Percentiles rank a stretch among this genome's conserved stretches.
These are phyloP conservation scores for Puccinia coronata DNA, from an alignment of 1,284 basidiomycete species.

Conservation along the genomic window DNA sequence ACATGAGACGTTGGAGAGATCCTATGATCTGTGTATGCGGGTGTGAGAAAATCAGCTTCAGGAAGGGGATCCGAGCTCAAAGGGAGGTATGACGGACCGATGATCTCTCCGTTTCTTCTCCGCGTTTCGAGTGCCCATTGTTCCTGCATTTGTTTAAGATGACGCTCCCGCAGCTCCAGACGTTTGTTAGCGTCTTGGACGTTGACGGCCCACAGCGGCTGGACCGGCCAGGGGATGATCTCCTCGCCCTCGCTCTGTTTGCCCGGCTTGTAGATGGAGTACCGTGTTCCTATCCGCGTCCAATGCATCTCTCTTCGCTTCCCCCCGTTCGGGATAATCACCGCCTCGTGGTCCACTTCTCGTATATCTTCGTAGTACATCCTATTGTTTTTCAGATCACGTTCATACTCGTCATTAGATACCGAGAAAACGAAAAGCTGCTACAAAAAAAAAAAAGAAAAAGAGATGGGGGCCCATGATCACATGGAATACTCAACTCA, in stretches of 20 bases:
- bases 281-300: conserved; percentile 42
- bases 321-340: conserved; percentile 36
- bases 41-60: not conserved
- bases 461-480: no score
- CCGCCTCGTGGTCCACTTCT: conserved; percentile 45
- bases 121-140: conserved; percentile 38
- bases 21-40: not conserved
- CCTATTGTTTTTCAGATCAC: not conserved
- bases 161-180: conserved; percentile 12
- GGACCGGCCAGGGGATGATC: conserved; percentile 43
- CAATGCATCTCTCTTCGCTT: conserved; percentile 40
- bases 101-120: conserved; percentile 29
- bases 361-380: conserved; percentile 47
- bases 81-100: not conserved
- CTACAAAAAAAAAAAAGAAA: not conserved
- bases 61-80: not conserved
- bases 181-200: conserved; percentile 33
- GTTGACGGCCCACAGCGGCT: conserved; percentile 27
- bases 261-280: conserved; percentile 28
- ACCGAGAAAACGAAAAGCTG: no score
- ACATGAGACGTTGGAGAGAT: conserved; percentile 30
- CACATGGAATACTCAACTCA: conserved; percentile 23
- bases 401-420: not conserved
- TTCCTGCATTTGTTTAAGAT: conserved; percentile 23
- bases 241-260: conserved; percentile 33